Base-by-base conservation (phyloP, 1,139 yeast species). In the Pneumocystis wakefieldiae region DNA sequence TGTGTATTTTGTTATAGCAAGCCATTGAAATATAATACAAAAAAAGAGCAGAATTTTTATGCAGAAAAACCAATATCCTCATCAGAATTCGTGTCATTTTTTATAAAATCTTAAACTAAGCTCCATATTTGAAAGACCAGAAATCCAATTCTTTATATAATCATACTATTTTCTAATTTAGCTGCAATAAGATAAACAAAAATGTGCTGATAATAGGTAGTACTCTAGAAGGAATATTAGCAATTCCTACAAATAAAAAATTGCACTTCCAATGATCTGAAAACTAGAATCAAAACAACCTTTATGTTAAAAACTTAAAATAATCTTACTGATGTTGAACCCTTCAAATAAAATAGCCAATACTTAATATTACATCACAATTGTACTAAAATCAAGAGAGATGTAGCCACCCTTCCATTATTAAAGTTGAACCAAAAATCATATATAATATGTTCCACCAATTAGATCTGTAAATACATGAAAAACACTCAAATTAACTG, bases 181-280 rank as follows among this genome's bases (percentile, higher is more conserved):
- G 96, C 97, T 64, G 94, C 84, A 28, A 91, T 90, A 71, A 90
- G 95, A 68, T 88, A 88, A 28, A 91, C 84, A 74, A 86, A 87
- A 70, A 85, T 87, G 70, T 86, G 4, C 29, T 88, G 55, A 90
- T 77, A 66, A 95, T 89, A 0, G 97, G 96, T 14, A 88, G 74
- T 0, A 90, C 91, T 59, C 80, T 78, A 3, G 80, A 75, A 83
- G 81, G 1, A 89, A 83, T 28, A 84, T 81, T 0, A 92, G 4
- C 81, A 57, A 91, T 77, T 66, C 88, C 79, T 67, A 73, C 69
- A 87, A 79, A 63, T 89, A 76, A 72, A 88, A 96, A 65, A 90
- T 82, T 0, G 96, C 90, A 3, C 90, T 81, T 70, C 89, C 96
- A 61, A 76, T 1, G 92, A 86, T 0, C 96, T 96, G 67, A 87